Percentiles rank a stretch among this genome's conserved stretches.
Evolutionary conservation across 2,329 filamentous ascomycete species (phyloP).

Genomic region (Penicillium sp.): DNA sequence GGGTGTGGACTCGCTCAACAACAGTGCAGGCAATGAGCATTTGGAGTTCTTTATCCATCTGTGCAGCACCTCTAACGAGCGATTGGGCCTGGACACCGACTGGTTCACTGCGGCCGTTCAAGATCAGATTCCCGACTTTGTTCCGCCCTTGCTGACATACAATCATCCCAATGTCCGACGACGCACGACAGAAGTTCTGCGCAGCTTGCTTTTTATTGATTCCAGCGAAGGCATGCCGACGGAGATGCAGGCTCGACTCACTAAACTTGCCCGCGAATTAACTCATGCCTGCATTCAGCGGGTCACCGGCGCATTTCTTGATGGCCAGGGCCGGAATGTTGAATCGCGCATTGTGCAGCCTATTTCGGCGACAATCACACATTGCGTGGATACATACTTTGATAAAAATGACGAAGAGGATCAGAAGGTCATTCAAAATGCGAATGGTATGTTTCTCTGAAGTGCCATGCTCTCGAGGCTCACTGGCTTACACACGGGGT

Average conservation of each 20-base stretch:
- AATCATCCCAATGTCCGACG: constrained; percentile 42
- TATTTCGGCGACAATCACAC: constrained; percentile 33
- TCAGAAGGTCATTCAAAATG: constrained; percentile 26
- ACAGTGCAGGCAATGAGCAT: constrained; percentile 45
- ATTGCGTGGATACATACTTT: constrained; percentile 37
- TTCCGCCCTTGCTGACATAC: constrained; percentile 48
- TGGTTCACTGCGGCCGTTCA: constrained; percentile 35
- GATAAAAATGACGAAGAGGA: constrained; percentile 33
- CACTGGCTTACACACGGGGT: constrained; percentile 2
- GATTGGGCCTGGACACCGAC: constrained; percentile 26
- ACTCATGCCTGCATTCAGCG: constrained; percentile 28
- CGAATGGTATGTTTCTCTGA: constrained; percentile 27
- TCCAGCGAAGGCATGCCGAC: constrained; percentile 20
- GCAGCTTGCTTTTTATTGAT: constrained; percentile 38
- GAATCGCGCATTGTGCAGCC: constrained; percentile 34
- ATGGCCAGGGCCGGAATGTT: constrained; percentile 20
- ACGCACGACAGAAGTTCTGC: constrained; percentile 41
- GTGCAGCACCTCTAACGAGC: constrained; percentile 39
- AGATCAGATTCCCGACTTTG: constrained; percentile 45
- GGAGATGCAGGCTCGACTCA: constrained; percentile 21
- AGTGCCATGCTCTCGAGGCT: not conserved
- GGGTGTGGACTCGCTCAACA: constrained; percentile 45
- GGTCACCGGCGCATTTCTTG: constrained; percentile 29
- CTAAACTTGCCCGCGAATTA: constrained; percentile 29
- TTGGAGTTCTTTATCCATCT: constrained; percentile 49